phyloP scores from a whole-genome alignment of 306 rosid species.

The Chamaecrista fasciculata region DNA sequence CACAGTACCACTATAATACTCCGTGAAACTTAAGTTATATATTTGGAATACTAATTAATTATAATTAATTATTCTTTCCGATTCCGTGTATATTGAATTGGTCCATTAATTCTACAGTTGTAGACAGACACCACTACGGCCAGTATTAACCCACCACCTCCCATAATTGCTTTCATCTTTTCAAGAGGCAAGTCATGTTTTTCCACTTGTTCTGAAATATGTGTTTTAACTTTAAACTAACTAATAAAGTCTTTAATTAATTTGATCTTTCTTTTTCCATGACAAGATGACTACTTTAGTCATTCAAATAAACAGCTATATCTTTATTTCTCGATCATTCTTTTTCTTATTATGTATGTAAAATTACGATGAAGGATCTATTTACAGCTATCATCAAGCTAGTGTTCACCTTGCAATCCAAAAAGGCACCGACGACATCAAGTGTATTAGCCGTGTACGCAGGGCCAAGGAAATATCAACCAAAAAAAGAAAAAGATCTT shows the following conservation, averaged over 20 bases:
- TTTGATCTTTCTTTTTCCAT: no score
- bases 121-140: no score
- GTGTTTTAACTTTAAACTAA: no score
- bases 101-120: constrained; percentile 3
- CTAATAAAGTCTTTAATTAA: no score
- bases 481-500: no score
- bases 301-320: constrained; percentile 16
- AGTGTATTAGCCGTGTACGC: neutral
- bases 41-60: no score
- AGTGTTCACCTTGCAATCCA: neutral
- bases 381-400: neutral
- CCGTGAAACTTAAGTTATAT: no score
- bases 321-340: no score
- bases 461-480: constrained; percentile 28
- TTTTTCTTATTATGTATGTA: no score
- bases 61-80: no score
- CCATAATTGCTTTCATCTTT: constrained; percentile 11
- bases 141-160: neutral
- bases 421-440: neutral
- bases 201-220: constrained; percentile 2
- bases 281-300: constrained; percentile 22
- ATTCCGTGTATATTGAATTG: neutral
- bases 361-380: constrained; percentile 5
- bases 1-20: no score
- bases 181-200: neutral